Evolutionary conservation across 352 stramenopile genomes (phyloP), one percentile per base, ranked within the genome.

Genomic region (Phytophthora lateralis): DNA sequence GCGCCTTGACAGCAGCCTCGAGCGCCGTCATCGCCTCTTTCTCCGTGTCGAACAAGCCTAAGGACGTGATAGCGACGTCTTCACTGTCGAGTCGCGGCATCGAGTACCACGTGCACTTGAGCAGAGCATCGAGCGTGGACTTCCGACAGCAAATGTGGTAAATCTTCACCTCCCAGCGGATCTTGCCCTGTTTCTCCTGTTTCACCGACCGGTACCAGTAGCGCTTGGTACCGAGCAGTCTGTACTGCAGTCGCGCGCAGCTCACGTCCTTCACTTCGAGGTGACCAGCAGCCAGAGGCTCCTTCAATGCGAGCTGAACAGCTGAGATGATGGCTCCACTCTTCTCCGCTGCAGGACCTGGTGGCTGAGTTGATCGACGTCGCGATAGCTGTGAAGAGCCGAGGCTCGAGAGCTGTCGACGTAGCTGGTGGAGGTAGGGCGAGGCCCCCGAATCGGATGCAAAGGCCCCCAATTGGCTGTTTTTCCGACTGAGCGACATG

Each of bases 121-220:
- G 27, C 2, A 71, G 29, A 0, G 7, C 10, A 6, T 75, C 62
- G 14, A 70, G 17, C 2, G 73, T 78, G 14, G 82, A 83, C 29
- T 75, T 80, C 9, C 80, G 75, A 30, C 68, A 86, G 3, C 62
- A 61, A 3, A 83, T 29, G n/a, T 90, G 65, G 50, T 82, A 91
- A 20, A 80, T 54, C 52, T 75, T 76, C 0, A 76, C 81, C 37
- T 88, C 71, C 85, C 85, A 93, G 21, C 71, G 74, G 52, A 81
- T 83, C 17, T 66, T 74, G 21, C 62, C 66, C 30, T 77, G 60
- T 30, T 85, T 84, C 38, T 91, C 81, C 55, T 88, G 83, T 43
- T 91, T 91, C 2, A 94, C 54, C 3, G 60, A 80, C 1, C 75
- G 66, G 39, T 77, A 85, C 82, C 85, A 93, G 59, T 91, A 94